These are phyloP conservation scores for Ogataea parapolymorpha DNA, from an alignment of 805 yeast genomes.

Conservation along the genomic window DNA sequence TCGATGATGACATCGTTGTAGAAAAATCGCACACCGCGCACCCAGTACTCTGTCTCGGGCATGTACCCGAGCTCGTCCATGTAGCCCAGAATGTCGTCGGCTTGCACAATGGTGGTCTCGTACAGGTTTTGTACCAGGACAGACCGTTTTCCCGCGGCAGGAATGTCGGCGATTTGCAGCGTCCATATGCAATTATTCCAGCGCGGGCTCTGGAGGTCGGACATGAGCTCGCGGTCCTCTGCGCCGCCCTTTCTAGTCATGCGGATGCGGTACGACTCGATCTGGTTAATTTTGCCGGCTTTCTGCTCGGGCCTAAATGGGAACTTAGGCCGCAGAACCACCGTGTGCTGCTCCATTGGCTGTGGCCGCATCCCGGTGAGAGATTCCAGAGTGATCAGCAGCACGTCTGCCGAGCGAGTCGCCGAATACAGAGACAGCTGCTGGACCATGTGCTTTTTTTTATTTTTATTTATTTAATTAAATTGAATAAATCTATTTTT, in stretches of 20 bases:
- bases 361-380: slow-evolving; percentile 50
- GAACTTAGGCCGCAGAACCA: slow-evolving; percentile 47
- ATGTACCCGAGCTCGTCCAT: slow-evolving; percentile 70
- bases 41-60: slow-evolving; percentile 58
- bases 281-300: slow-evolving; percentile 56
- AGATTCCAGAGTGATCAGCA: slow-evolving; percentile 47
- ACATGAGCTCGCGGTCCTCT: slow-evolving; percentile 19
- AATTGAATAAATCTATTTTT: background rate
- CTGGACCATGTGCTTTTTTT: slow-evolving; percentile 42
- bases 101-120: slow-evolving; percentile 53
- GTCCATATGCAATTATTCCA: slow-evolving; percentile 48
- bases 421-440: slow-evolving; percentile 48
- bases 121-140: slow-evolving; percentile 65
- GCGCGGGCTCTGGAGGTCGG: slow-evolving; percentile 9
- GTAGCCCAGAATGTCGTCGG: slow-evolving; percentile 43
- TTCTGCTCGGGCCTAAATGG: slow-evolving; percentile 51
- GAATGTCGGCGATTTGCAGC: slow-evolving; percentile 65
- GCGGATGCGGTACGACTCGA: slow-evolving; percentile 51
- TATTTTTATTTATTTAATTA: background rate
- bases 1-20: slow-evolving; percentile 61
- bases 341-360: slow-evolving; percentile 44
- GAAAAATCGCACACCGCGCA: slow-evolving; percentile 58
- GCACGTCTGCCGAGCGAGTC: slow-evolving; percentile 38
- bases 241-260: slow-evolving; percentile 46
- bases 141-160: slow-evolving; percentile 67